These are phyloP conservation scores for Lachnellula arida DNA, from an alignment of 2,329 filamentous ascomycete species.

Conservation along the genomic window DNA sequence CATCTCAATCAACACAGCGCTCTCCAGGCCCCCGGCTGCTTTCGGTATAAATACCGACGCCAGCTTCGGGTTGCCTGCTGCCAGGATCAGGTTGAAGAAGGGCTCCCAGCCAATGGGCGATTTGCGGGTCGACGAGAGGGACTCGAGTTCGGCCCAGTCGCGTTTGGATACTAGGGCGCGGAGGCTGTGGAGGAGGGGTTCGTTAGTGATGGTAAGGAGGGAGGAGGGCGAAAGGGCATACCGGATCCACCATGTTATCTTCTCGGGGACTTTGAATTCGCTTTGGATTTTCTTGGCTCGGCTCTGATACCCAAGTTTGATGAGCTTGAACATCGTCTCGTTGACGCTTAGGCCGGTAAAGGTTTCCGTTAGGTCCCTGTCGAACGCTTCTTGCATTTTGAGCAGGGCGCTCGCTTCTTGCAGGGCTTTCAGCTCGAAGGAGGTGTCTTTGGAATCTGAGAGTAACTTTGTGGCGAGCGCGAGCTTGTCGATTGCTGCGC, in stretches of 20 bases:
- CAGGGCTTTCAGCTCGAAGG: conserved; percentile 68
- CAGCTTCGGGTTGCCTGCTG: conserved; percentile 83
- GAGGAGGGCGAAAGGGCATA: conserved; percentile 33
- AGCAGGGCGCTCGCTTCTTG: conserved; percentile 77
- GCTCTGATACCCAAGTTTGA: conserved; percentile 75
- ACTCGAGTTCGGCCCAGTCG: conserved; percentile 90
- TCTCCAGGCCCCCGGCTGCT: conserved; percentile 57
- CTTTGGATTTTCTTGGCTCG: conserved; percentile 81
- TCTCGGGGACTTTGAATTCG: conserved; percentile 91
- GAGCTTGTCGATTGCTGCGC: conserved; percentile 76
- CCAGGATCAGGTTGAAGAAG: conserved; percentile 84
- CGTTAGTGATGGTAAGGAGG: background rate
- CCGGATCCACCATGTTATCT: conserved; percentile 81
- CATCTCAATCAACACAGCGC: conserved; percentile 75
- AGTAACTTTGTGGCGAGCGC: conserved; percentile 81
- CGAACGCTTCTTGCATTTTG: conserved; percentile 80
- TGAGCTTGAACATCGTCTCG: conserved; percentile 85
- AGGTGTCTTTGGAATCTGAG: conserved; percentile 74
- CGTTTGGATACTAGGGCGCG: conserved; percentile 84
- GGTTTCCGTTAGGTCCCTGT: conserved; percentile 71
- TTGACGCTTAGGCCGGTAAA: conserved; percentile 85
- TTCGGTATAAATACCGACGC: conserved; percentile 84
- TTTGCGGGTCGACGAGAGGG: conserved; percentile 70
- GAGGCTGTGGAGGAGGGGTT: conserved; percentile 52
- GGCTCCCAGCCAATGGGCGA: conserved; percentile 96